Percentiles rank a stretch among this genome's conserved stretches.
Conservation (phyloP, 1,139 yeast species). For the Pichia sp. region DNA sequence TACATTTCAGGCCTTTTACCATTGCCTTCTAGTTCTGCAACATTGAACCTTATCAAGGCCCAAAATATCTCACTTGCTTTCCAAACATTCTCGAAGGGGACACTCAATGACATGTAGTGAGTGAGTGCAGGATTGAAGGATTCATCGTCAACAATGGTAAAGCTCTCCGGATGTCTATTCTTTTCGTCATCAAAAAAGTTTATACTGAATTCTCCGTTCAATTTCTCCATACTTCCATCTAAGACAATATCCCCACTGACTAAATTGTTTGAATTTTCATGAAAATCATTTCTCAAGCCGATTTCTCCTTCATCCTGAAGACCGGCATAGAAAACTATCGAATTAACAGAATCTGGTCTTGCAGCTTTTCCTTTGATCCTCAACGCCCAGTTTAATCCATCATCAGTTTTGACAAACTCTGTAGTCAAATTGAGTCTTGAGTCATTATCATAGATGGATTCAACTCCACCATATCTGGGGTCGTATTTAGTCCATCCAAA, state of each 20-base stretch:
- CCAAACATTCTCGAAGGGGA: conserved; percentile 78
- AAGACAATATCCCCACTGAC: conserved; percentile 37
- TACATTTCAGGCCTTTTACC: conserved; percentile 31
- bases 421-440: conserved; percentile 60
- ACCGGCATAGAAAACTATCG: conserved; percentile 76
- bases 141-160: conserved; percentile 31
- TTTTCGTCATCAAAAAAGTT: conserved; percentile 44
- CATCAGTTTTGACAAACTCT: conserved; percentile 70
- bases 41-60: conserved; percentile 64
- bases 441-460: conserved; percentile 64
- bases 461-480: conserved; percentile 83
- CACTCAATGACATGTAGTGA: conserved; percentile 63
- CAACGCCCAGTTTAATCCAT: conserved; percentile 71
- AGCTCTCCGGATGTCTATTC: conserved; percentile 41
- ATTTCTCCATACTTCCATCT: conserved; percentile 51
- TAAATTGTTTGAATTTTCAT: conserved; percentile 16
- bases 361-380: conserved; percentile 62
- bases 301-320: conserved; percentile 52
- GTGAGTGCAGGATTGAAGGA: conserved; percentile 51
- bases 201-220: conserved; percentile 51
- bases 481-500: conserved; percentile 89
- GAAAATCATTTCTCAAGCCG: conserved; percentile 24
- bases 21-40: conserved; percentile 40
- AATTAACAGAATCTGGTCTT: conserved; percentile 46
- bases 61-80: conserved; percentile 71